These are phyloP conservation scores for Neltuma alba DNA, from an alignment of 306 rosid genomes.

Conservation along the genomic window DNA sequence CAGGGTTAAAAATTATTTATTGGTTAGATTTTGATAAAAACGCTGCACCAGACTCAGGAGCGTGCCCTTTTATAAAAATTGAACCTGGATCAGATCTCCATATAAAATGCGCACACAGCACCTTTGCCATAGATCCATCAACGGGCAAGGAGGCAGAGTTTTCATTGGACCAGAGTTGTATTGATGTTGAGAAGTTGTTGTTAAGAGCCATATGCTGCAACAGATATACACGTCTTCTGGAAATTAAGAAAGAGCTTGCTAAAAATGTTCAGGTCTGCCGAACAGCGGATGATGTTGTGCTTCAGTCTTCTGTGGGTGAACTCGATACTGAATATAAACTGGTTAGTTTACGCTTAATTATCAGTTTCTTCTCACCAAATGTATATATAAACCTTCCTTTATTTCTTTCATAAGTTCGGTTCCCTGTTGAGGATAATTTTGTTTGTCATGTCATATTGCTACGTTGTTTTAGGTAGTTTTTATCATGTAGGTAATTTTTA, in stretches of 20 bases:
- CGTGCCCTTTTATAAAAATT: conserved; percentile 80
- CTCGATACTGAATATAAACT: conserved; percentile 61
- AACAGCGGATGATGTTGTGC: conserved; percentile 71
- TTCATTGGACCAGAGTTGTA: conserved; percentile 80
- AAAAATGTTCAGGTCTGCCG: conserved; percentile 78
- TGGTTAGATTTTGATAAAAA: conserved; percentile 94
- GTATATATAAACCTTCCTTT: neutral
- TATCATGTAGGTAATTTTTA: too few species aligned
- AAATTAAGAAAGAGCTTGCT: conserved; percentile 83
- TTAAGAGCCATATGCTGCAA: conserved; percentile 89
- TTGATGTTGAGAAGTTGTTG: conserved; percentile 92
- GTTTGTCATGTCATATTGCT: conserved; percentile 26
- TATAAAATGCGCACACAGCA: conserved; percentile 81
- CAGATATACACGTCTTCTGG: conserved; percentile 87
- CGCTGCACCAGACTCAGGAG: conserved; percentile 60
- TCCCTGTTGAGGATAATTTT: conserved; percentile 12
- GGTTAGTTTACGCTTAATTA: conserved; percentile 49
- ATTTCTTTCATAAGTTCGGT: neutral
- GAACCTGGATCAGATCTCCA: conserved; percentile 93
- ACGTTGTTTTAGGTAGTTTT: neutral
- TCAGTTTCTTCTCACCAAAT: conserved; percentile 4
- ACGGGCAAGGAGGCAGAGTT: conserved; percentile 91
- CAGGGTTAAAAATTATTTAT: conserved; percentile 83
- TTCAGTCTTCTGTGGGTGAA: conserved; percentile 64
- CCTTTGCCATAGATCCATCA: conserved; percentile 87